Conservation (phyloP, 306 rosid species). For the Trichosanthes truncata region DNA sequence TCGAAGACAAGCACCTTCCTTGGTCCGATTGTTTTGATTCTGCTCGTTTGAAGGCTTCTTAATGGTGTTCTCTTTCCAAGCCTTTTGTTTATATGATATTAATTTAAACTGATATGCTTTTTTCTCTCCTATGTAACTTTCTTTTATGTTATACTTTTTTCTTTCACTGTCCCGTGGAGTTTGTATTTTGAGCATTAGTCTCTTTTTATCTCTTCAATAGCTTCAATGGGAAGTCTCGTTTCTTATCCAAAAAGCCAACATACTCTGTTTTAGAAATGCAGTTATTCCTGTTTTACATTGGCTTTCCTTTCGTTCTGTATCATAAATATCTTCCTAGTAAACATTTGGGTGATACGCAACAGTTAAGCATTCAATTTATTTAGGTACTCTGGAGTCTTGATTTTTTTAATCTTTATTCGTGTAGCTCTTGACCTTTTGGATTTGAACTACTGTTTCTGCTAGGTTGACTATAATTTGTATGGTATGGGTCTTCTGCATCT, state of each 20-base stretch:
- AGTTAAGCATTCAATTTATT: neutral
- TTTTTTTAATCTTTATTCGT: neutral
- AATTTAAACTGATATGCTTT: too few relatives aligned
- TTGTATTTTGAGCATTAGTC: too few relatives aligned
- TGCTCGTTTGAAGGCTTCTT: too few relatives aligned
- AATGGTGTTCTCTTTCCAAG: too few relatives aligned
- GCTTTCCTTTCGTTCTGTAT: neutral
- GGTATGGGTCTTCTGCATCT: constrained; percentile 89
- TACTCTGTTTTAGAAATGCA: neutral
- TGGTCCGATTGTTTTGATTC: too few relatives aligned
- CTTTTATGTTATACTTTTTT: too few relatives aligned
- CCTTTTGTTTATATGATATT: too few relatives aligned
- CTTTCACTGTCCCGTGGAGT: too few relatives aligned
- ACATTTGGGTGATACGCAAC: neutral
- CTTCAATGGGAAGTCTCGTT: too few relatives aligned
- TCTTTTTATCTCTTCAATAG: too few relatives aligned
- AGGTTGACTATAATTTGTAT: constrained; percentile 49
- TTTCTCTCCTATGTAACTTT: too few relatives aligned
- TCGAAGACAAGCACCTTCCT: too few relatives aligned
- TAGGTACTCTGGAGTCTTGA: neutral
- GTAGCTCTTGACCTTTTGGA: neutral
- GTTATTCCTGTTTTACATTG: neutral
- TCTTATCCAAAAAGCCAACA: neutral
- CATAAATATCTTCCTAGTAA: neutral
- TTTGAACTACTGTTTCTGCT: neutral